phyloP scores from a whole-genome alignment of 1,284 basidiomycete species.

The Cryptococcus maquisensis region DNA sequence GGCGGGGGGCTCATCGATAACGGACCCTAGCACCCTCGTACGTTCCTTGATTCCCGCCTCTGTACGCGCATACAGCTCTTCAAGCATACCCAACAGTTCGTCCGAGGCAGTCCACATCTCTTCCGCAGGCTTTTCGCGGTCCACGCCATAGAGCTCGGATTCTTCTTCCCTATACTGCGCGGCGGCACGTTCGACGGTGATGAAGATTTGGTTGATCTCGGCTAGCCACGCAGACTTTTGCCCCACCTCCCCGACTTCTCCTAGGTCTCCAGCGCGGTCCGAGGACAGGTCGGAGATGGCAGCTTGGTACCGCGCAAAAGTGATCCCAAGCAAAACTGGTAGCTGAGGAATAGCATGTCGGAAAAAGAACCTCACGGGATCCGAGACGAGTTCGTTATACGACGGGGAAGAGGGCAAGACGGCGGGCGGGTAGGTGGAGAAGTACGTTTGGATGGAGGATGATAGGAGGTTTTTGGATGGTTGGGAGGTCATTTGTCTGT shows the following conservation, averaged over 20 bases:
- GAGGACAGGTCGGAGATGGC: too few species aligned
- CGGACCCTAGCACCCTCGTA: conserved; percentile 51
- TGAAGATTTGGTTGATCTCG: conserved; percentile 67
- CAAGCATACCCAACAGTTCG: conserved; percentile 64
- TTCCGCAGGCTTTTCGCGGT: conserved; percentile 55
- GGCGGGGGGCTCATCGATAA: conserved; percentile 34
- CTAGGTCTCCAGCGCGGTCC: too few species aligned
- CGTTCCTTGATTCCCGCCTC: conserved; percentile 52
- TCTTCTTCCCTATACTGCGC: conserved; percentile 69
- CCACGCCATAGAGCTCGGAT: conserved; percentile 68
- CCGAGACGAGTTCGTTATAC: conserved; percentile 56
- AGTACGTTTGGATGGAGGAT: conserved; percentile 45
- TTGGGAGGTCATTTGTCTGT: conserved; percentile 28
- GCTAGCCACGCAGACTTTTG: conserved; percentile 52
- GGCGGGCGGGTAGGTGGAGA: conserved; percentile 26
- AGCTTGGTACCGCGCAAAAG: conserved; percentile 14
- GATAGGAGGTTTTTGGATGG: conserved; percentile 46
- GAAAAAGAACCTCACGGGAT: conserved; percentile 82
- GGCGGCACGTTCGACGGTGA: conserved; percentile 67
- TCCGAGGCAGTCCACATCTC: conserved; percentile 79
- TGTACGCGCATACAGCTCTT: conserved; percentile 69
- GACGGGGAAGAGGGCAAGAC: conserved; percentile 50
- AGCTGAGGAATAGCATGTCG: conserved; percentile 58
- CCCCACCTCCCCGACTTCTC: conserved; percentile 21
- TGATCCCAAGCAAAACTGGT: conserved; percentile 41